Percentiles rank a stretch among this genome's conserved stretches.
Conservation (phyloP, 495 filamentous ascomycete genomes). For the Viridothelium virens region DNA sequence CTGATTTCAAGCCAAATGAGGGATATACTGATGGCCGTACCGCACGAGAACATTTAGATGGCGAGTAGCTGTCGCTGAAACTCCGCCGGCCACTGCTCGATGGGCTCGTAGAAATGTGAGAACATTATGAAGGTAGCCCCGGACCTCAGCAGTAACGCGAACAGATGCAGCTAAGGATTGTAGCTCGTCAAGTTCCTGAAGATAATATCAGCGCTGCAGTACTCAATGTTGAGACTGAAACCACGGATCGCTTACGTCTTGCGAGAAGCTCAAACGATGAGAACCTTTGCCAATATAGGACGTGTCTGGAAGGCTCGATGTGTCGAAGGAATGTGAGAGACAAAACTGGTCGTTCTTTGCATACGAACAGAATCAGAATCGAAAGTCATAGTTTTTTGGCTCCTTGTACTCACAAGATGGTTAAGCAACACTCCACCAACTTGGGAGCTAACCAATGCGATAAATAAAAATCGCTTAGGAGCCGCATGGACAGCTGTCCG, state of each 20-base stretch:
- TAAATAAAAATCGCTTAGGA: slow-evolving; percentile 72
- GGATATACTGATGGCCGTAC: slow-evolving; percentile 33
- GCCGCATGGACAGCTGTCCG: slow-evolving; percentile 61
- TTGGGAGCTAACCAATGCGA: slow-evolving; percentile 53
- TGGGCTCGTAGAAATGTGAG: slow-evolving; percentile 77
- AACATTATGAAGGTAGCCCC: slow-evolving; percentile 77
- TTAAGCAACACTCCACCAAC: slow-evolving; percentile 20
- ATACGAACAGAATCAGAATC: slow-evolving; percentile 9
- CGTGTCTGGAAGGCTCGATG: slow-evolving; percentile 28
- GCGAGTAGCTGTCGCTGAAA: slow-evolving; percentile 66
- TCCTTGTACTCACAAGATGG: slow-evolving; percentile 26
- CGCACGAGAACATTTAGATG: slow-evolving; percentile 62
- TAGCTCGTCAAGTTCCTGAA: slow-evolving; percentile 41
- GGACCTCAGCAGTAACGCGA: slow-evolving; percentile 55
- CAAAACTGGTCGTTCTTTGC: slow-evolving; percentile 72
- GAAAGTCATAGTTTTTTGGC: neutral
- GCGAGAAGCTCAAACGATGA: slow-evolving; percentile 18
- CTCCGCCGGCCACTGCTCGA: slow-evolving; percentile 69
- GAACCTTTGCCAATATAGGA: slow-evolving; percentile 51
- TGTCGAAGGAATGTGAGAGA: slow-evolving; percentile 73
- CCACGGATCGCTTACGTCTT: slow-evolving; percentile 19
- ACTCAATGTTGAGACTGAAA: neutral
- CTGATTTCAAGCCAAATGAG: neutral
- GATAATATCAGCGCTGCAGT: neutral
- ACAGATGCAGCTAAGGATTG: slow-evolving; percentile 36